phyloP scores from a whole-genome alignment of 805 yeast genomes.

The Myxozyma geophila region DNA sequence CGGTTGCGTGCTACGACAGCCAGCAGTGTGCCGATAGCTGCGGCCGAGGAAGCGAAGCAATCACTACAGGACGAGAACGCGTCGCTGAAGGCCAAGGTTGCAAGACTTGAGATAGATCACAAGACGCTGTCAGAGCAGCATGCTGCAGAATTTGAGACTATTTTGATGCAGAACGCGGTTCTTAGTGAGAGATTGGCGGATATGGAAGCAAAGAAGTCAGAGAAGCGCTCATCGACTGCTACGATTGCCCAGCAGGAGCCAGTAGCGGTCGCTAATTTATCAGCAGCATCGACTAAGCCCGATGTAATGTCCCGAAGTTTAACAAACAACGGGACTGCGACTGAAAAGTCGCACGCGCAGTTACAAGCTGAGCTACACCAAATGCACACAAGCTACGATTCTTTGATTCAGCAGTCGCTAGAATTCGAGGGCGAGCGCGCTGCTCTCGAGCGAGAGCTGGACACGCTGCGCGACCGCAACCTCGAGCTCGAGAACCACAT shows the following conservation, averaged over 20 bases:
- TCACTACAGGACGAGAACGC: constrained; percentile 9
- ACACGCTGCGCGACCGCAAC: constrained; percentile 21
- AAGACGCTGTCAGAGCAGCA: constrained; percentile 22
- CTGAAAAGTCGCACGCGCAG: neutral
- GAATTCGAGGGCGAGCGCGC: constrained; percentile 26
- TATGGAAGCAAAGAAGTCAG: constrained; percentile 6
- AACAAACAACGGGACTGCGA: neutral
- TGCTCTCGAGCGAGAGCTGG: constrained; percentile 19
- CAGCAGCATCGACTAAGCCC: neutral
- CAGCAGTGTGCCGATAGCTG: neutral
- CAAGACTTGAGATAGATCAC: constrained; percentile 10
- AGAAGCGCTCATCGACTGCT: neutral
- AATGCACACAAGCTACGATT: constrained; percentile 21
- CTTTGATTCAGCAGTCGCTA: constrained; percentile 15
- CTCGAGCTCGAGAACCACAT: constrained; percentile 23
- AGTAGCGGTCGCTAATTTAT: neutral
- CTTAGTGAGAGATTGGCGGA: constrained; percentile 22
- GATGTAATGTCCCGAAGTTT: neutral
- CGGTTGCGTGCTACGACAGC: constrained; percentile 3
- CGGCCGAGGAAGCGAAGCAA: constrained; percentile 3
- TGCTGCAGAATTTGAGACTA: constrained; percentile 28
- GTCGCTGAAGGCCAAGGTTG: constrained; percentile 6
- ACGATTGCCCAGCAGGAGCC: neutral
- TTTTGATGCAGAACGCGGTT: constrained; percentile 30
- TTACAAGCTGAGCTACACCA: constrained; percentile 16